Percentiles rank a stretch among this genome's conserved stretches.
Evolutionary conservation across 495 filamentous ascomycete genomes (phyloP).

Genomic region (Tuber aestivum): DNA sequence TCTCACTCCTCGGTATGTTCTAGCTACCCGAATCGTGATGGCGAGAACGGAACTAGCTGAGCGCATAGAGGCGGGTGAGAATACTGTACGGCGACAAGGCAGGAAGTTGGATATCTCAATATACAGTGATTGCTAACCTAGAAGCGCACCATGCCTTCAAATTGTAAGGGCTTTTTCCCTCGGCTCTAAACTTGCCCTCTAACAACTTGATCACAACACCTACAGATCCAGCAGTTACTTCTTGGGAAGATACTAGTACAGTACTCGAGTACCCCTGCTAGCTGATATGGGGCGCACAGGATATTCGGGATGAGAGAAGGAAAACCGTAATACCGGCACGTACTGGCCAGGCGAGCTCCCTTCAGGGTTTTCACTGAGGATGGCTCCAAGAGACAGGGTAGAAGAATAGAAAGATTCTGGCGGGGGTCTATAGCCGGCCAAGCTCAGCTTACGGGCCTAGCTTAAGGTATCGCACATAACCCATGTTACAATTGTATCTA

Average conservation of each 20-base stretch:
- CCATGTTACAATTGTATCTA: not conserved
- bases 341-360: not conserved
- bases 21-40: not conserved
- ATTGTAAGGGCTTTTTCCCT: not conserved
- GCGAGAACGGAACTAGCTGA: not conserved
- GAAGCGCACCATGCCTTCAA: not conserved
- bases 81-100: not conserved
- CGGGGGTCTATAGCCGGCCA: no score
- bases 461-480: not conserved
- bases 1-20: not conserved
- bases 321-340: not conserved
- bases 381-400: not conserved
- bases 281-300: not conserved
- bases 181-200: not conserved
- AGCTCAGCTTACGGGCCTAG: not conserved
- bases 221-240: not conserved
- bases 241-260: not conserved
- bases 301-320: not conserved
- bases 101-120: not conserved
- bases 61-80: not conserved
- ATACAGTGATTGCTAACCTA: not conserved
- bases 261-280: not conserved
- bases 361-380: not conserved
- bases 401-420: not conserved
- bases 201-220: not conserved